Conservation (phyloP, 2,329 filamentous ascomycete species). For the Diaporthe citrichinensis region DNA sequence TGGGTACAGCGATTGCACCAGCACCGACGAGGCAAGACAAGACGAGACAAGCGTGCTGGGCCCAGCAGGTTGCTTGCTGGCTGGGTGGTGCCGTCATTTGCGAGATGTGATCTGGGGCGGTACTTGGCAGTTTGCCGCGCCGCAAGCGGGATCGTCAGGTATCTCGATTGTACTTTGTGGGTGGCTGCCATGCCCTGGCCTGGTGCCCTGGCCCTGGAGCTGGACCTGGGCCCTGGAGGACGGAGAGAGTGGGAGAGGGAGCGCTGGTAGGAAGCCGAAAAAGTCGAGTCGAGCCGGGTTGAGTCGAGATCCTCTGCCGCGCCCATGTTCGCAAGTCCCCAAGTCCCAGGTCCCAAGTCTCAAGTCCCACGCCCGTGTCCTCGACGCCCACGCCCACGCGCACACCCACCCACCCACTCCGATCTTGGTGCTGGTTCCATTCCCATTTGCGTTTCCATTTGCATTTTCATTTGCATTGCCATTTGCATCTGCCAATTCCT, state of each 20-base stretch:
- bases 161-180: conserved; percentile 30
- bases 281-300: conserved; percentile 18
- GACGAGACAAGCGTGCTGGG: conserved; percentile 7
- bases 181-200: neutral
- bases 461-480: conserved; percentile 33
- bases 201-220: conserved; percentile 25
- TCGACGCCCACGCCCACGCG: neutral
- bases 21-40: conserved; percentile 3
- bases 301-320: conserved; percentile 24
- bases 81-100: conserved; percentile 33
- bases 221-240: conserved; percentile 1
- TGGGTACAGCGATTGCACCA: neutral
- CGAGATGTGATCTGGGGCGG: conserved; percentile 33
- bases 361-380: conserved; percentile 4
- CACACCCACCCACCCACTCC: conserved; percentile 25
- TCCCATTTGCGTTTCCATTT: conserved; percentile 31
- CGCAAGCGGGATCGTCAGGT: neutral
- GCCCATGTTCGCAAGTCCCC: neutral
- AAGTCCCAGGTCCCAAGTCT: conserved; percentile 1
- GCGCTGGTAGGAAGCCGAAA: conserved; percentile 19
- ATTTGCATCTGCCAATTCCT: conserved; percentile 33
- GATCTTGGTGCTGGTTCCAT: conserved; percentile 30
- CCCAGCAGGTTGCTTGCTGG: neutral
- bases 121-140: conserved; percentile 32
- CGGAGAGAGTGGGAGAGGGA: neutral